Base-by-base conservation (phyloP, 139 green algal species). In the Chlorella sp. region DNA sequence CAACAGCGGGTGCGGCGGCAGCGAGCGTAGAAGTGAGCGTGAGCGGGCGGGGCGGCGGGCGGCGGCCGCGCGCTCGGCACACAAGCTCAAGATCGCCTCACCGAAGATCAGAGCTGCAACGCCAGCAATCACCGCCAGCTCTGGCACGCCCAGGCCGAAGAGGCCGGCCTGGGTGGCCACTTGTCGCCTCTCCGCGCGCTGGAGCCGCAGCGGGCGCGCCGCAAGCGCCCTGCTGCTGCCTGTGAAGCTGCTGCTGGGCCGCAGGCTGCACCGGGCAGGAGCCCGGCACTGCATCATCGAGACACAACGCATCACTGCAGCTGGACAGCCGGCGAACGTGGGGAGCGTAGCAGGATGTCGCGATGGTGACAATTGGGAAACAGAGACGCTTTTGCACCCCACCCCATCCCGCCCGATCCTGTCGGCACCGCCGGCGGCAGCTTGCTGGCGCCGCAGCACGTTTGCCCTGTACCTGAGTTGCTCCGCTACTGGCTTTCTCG, bases 131-230 rank as follows among this genome's bases (percentile, higher is more conserved):
- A 97, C 92, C 8, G 88, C 91, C 12, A 97, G 67, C 73, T 97
- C 93, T 2, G 92, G 92, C 25, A 94, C 76, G 42, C 93, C 93
- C 2, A 97, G 84, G n/a, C 93, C 93, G 70, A 97, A 97, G 7
- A 97, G 74, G 27, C 92, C 93, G 40, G 40, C 46, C 6, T 46
- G 29, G 31, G 65, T 63, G n/a, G n/a, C n/a, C n/a, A 84, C 71
- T 71, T 85, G 46, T 36, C 74, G 70, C 33, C 35, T 31, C 1
- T 41, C 35, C 15, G 55, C 51, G 17, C 76, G 36, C 3, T 53
- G 41, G 5, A 36, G 14, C 55, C 31, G 41, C 46, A 50, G 56
- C 67, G 77, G 36, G 5, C 29, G 69, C 5, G 46, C 31, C 17
- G 21, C 29, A 1, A 19, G 59, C 21, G 71, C 38, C 33, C 60